Base-by-base conservation (phyloP, 225 moss, liverwort and hornwort genomes). In the Marchantia polymorpha region DNA sequence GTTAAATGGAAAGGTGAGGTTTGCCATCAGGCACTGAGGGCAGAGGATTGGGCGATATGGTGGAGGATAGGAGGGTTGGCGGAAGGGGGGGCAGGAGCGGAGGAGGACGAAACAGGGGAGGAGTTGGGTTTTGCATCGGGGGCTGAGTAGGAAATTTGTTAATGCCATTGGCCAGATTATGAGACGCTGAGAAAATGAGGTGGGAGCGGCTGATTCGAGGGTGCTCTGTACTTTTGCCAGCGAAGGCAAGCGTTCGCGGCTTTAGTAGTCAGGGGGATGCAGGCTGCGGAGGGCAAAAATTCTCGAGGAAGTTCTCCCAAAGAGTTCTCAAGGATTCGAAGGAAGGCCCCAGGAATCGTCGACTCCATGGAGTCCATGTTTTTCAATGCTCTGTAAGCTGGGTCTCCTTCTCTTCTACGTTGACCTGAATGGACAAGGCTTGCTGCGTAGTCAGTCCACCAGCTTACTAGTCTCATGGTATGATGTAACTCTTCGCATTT, bases 351-450 rank as follows among this genome's bases (percentile, higher is more conserved):
- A 54, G 77, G 12, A 56, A 64, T 0, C 76, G 90, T 78, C 75
- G 85, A 78, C 71, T 81, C 61, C 91, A 91, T 50, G 97, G 97
- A 67, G 89, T 99, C 20, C 97, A 99, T 78, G 84, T 99, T 80
- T 92, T 99, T 71, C 92, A 92, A 25, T 94, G 93, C 84, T 84
- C 90, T 59, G 96, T 96, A 84, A 68, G 73, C 73, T 12, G 26
- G 53, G 69, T 23, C 16, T 31, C 10, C n/a, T 80, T 27, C n/a
- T 10, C 30, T 27, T 61, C 39, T 73, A 12, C 13, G 4, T 25
- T 30, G 30, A 49, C 10, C 64, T 31, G 12, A 26, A 25, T n/a
- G 17, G n/a, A 12, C 50, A 72, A n/a, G 39, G 39, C 39, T 39
- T 39, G 39, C 39, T 56, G 56, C 9, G 1, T 19, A 19, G 56